Evolutionary conservation across 768 basidiomycete genomes (phyloP).

Genomic region (Mycena albidolilacea): DNA sequence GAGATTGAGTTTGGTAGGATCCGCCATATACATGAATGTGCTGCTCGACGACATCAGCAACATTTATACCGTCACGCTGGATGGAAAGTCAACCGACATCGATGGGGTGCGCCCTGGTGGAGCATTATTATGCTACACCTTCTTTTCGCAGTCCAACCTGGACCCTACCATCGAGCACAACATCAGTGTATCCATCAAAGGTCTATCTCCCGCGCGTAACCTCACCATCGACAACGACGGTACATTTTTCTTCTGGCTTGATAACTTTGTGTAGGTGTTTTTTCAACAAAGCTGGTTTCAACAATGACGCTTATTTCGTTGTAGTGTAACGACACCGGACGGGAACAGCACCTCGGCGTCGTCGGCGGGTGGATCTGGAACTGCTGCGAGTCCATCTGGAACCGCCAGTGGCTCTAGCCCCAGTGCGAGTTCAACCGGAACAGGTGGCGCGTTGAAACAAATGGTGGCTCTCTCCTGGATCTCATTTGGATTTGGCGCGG

Average conservation of each 20-base stretch:
- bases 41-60: constrained; percentile 41
- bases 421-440: constrained; percentile 14
- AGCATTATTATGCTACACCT: constrained; percentile 42
- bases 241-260: constrained; percentile 41
- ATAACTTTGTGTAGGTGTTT: constrained; percentile 42
- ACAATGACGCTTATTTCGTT: not conserved
- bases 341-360: constrained; percentile 7
- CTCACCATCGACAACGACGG: constrained; percentile 29
- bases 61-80: constrained; percentile 44
- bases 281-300: not conserved
- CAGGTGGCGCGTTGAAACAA: constrained; percentile 3
- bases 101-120: constrained; percentile 42
- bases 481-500: not conserved
- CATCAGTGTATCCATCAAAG: constrained; percentile 44
- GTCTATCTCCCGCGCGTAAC: constrained; percentile 40
- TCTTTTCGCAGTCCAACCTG: constrained; percentile 44
- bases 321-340: constrained; percentile 22
- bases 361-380: not conserved
- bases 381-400: constrained; percentile 16
- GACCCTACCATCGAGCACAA: constrained; percentile 44
- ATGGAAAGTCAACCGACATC: constrained; percentile 43
- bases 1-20: constrained; percentile 32
- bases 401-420: not conserved
- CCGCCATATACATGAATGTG: constrained; percentile 46
- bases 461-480: constrained; percentile 10